Conservation (phyloP, 495 filamentous ascomycete species). For the Xylaria acuta region DNA sequence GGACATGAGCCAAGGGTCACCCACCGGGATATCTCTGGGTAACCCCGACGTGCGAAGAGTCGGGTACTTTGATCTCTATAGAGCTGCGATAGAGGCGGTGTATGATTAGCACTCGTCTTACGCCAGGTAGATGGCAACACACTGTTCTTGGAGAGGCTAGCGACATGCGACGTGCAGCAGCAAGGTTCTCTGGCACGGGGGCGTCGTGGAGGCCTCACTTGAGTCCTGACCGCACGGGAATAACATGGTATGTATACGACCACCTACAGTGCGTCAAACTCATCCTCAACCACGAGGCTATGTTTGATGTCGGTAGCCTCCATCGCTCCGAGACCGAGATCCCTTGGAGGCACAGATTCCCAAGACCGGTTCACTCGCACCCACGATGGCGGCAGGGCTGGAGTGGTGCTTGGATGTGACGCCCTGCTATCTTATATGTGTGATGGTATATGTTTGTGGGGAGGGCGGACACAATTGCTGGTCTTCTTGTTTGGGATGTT, state of each 20-base stretch:
- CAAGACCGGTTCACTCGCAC: background rate
- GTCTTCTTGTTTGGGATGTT: background rate
- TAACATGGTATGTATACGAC: constrained; percentile 6
- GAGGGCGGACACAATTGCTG: background rate
- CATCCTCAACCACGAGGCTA: constrained; percentile 49
- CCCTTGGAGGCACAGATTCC: background rate
- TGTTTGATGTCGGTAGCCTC: constrained; percentile 44
- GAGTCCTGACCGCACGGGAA: background rate
- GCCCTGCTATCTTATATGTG: background rate
- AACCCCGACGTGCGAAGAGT: constrained; percentile 25
- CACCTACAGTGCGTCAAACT: constrained; percentile 57
- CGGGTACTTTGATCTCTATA: constrained; percentile 38
- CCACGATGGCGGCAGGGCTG: background rate
- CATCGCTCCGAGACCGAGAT: constrained; percentile 18
- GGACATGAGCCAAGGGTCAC: constrained; percentile 28
- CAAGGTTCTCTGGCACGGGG: background rate
- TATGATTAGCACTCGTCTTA: constrained; percentile 15
- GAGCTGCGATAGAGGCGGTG: constrained; percentile 30
- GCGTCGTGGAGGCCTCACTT: constrained; percentile 13
- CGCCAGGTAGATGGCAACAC: background rate
- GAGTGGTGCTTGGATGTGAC: background rate
- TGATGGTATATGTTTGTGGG: background rate
- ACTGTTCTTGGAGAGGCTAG: background rate
- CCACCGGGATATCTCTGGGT: constrained; percentile 52
- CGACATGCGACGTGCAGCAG: constrained; percentile 10